Percentiles rank a stretch among this genome's conserved stretches.
phyloP scores from a whole-genome alignment of 352 stramenopile genomes.

The Phytopythium helicoides region DNA sequence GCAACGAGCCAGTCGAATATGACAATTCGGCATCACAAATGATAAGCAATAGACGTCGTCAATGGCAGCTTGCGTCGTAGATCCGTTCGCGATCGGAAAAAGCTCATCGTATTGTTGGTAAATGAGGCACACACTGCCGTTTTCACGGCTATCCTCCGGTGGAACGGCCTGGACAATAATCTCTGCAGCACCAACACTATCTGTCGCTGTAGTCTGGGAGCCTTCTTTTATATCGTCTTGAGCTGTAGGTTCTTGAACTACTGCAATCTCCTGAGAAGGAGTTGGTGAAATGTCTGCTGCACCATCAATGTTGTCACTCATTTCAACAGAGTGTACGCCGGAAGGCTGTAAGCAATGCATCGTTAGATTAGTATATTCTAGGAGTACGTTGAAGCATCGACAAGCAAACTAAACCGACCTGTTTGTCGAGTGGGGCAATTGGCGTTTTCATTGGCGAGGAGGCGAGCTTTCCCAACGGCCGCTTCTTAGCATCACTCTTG shows the following conservation, averaged over 20 bases:
- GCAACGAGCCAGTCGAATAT: constrained; percentile 63
- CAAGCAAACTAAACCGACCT: neutral
- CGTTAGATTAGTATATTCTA: no score
- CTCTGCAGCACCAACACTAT: constrained; percentile 7
- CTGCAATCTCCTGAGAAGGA: no score
- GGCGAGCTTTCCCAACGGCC: neutral
- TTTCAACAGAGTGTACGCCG: no score
- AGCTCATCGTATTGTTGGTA: constrained; percentile 89
- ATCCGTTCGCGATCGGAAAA: constrained; percentile 76
- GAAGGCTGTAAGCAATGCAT: no score
- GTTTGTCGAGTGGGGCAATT: constrained; percentile 1
- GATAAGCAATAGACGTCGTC: constrained; percentile 88
- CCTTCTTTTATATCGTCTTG: no score
- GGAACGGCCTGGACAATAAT: no score
- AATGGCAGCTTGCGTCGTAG: constrained; percentile 66
- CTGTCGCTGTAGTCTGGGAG: no score
- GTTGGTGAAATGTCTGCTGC: no score
- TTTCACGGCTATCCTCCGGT: constrained; percentile 19
- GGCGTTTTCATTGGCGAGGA: neutral
- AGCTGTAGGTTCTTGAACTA: no score
- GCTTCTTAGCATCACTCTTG: constrained; percentile 2
- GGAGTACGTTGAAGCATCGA: no score
- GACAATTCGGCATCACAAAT: constrained; percentile 88
- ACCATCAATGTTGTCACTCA: no score
- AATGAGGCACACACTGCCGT: constrained; percentile 70